Percentiles rank a stretch among this genome's conserved stretches.
phyloP scores from a whole-genome alignment of 1,284 basidiomycete genomes.

The Moniliophthora roreri region DNA sequence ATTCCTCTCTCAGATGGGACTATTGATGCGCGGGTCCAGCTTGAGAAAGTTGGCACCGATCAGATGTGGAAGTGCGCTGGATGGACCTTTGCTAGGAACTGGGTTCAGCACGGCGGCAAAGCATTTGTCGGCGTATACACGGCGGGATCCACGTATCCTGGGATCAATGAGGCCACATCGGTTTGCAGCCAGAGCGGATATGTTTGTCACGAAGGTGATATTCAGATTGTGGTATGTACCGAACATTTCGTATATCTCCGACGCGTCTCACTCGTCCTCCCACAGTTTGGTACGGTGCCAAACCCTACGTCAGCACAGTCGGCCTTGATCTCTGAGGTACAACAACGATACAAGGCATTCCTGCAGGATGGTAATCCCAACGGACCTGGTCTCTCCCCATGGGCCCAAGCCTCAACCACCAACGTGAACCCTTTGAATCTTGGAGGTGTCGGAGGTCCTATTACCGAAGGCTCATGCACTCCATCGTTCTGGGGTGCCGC shows the following conservation, averaged over 20 bases:
- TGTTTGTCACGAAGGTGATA: constrained; percentile 77
- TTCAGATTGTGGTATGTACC: constrained; percentile 63
- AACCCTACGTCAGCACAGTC: constrained; percentile 57
- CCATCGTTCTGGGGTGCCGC: constrained; percentile 63
- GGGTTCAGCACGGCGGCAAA: constrained; percentile 61
- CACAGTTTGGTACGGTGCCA: constrained; percentile 65
- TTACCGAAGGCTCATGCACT: constrained; percentile 55
- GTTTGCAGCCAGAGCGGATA: constrained; percentile 48
- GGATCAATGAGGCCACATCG: constrained; percentile 52
- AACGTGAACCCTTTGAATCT: constrained; percentile 55
- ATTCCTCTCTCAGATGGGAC: constrained; percentile 31
- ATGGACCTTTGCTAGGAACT: constrained; percentile 68
- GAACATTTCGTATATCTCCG: background rate
- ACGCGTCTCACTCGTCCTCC: constrained; percentile 5
- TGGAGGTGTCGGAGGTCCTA: constrained; percentile 48
- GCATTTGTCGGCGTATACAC: constrained; percentile 72
- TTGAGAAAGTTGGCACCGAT: constrained; percentile 69
- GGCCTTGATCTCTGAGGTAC: constrained; percentile 61
- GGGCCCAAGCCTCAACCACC: constrained; percentile 49
- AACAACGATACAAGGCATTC: constrained; percentile 69
- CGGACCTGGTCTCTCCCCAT: constrained; percentile 40
- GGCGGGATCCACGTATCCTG: constrained; percentile 68
- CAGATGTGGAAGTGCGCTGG: constrained; percentile 68
- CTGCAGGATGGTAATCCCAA: constrained; percentile 62
- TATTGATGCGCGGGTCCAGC: constrained; percentile 51